A percentile compares a stretch with the other conserved stretches of the same genome.
phyloP scores from a whole-genome alignment of 306 rosid genomes.

The Cotoneaster glaucophyllus region DNA sequence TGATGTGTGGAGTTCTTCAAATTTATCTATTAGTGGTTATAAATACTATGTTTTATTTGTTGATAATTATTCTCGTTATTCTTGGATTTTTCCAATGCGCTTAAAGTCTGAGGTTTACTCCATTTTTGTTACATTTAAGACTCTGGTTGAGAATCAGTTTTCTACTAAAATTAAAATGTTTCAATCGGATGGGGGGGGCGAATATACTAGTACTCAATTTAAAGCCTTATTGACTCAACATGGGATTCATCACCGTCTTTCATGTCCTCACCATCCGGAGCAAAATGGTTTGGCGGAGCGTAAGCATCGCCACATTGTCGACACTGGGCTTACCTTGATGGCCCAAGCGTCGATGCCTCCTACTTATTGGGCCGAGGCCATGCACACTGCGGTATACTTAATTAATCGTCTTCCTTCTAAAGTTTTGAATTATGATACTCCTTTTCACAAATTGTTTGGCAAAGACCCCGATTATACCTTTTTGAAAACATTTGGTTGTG shows the following conservation, averaged over 20 bases:
- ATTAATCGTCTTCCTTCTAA: not conserved
- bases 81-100: not conserved
- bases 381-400: not conserved
- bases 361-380: not conserved
- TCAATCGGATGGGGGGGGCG: not conserved
- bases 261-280: not conserved
- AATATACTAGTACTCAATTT: not conserved
- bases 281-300: not conserved
- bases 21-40: not conserved
- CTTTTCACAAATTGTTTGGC: not conserved
- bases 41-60: not conserved
- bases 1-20: not conserved
- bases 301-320: not conserved
- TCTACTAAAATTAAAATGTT: not conserved
- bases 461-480: not conserved
- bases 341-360: not conserved
- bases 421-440: not conserved
- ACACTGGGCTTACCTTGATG: not conserved
- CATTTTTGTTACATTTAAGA: not conserved
- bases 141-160: not conserved
- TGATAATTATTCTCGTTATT: not conserved
- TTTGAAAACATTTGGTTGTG: not conserved
- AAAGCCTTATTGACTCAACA: not conserved
- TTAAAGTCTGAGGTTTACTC: not conserved
- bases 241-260: not conserved